Evolutionary conservation across 2,329 filamentous ascomycete genomes (phyloP).

Genomic region (Sclerotinia sclerotiorum): DNA sequence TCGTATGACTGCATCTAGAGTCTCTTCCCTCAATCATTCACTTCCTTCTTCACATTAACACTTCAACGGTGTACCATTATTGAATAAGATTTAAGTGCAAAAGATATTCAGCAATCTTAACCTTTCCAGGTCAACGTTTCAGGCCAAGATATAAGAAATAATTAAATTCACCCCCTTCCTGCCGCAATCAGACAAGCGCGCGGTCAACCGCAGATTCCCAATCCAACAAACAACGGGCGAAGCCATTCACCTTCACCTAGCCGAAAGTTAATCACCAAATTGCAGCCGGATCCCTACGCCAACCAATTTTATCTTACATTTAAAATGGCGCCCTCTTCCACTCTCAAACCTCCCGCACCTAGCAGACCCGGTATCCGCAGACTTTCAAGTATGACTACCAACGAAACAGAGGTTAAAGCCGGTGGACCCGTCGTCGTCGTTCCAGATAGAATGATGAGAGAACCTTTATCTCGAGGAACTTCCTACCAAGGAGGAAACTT

Average conservation of each 20-base stretch:
- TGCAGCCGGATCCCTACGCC: neutral
- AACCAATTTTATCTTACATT: neutral
- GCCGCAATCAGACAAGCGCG: conserved; percentile 3
- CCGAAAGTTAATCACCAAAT: neutral
- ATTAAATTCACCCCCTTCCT: neutral
- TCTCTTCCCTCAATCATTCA: neutral
- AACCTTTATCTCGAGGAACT: conserved; percentile 28
- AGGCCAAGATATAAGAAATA: neutral
- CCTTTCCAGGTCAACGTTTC: conserved; percentile 6
- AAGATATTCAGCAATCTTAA: neutral
- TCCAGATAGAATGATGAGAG: conserved; percentile 38
- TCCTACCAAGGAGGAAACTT: conserved; percentile 38
- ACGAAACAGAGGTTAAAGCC: conserved; percentile 38
- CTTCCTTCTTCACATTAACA: neutral
- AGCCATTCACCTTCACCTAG: neutral
- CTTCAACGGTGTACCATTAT: neutral
- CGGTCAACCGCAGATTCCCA: neutral
- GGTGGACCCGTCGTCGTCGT: conserved; percentile 41
- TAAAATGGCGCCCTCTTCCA: conserved; percentile 20
- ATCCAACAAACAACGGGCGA: conserved; percentile 13
- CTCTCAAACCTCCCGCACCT: conserved; percentile 22
- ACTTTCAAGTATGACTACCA: conserved; percentile 41
- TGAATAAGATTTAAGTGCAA: conserved; percentile 7
- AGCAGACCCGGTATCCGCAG: conserved; percentile 36
- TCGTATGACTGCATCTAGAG: neutral